Base-by-base conservation (phyloP, 2,329 filamentous ascomycete species). In the Pseudogymnoascus sp. region DNA sequence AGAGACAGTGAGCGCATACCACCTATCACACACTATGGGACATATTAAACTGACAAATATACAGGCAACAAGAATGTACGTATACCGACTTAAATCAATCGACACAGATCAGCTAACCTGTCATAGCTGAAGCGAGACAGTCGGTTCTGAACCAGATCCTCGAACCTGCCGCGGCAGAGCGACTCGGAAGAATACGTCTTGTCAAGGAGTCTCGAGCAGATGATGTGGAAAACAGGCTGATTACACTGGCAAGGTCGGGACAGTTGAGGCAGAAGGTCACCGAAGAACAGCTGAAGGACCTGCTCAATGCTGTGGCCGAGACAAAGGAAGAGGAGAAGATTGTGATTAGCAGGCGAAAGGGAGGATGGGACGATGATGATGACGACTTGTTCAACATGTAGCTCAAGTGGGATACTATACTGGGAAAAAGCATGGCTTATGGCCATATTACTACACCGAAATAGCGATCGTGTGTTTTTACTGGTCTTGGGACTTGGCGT, bases 201-300 rank as follows among this genome's bases (percentile, higher is more conserved):
- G 95, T 99, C 73, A 97, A 97, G 78, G 91, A 93, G 75, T 87
- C 88, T 70, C 90, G 95, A 71, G 95, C 95, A 36, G 84, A 83
- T 66, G 92, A 97, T 72, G 86, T 99, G 64, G 95, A 99, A 80
- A 93, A 96, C 81, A 80, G 93, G 61, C 84, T 99, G 64, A 93
- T 99, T 76, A 92, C 88, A 86, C 84, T 99, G 64, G 93, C 95
- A 64, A 86, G 92, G 72, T 85, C 87, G 23, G 93, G 93, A 23
- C 95, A 97, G 80, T 80, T 99, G 70, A 82, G 91, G 63, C 79
- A 85, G 66, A 96, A 96, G 75, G 91, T 99, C 57, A 93, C 89
- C 1, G 95, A 99, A 77, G 87, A 88, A 60, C 93, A 97, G 79
- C 82, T 99, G 72, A 97, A 97, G 80, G 91, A 96, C 69, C 82